Base-by-base conservation (phyloP, 2,329 filamentous ascomycete genomes). In the Hymenoscyphus repandus region DNA sequence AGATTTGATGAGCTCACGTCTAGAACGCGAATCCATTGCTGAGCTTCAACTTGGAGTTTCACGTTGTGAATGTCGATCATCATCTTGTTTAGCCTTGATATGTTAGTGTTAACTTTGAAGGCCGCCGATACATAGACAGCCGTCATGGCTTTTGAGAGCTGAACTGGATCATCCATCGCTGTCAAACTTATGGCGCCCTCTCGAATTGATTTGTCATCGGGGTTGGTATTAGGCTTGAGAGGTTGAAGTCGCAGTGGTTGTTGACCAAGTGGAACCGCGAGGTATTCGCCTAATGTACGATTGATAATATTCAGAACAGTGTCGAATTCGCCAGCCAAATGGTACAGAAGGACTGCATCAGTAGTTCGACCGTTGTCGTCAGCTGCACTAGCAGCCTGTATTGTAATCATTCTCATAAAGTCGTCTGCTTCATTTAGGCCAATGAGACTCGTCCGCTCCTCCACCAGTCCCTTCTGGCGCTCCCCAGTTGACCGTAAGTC, bases 251-350 rank as follows among this genome's bases (percentile, higher is more conserved):
- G 84, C 69, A 91, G 77, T 15, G 86, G 82, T 52, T 90, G 85
- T 61, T 93, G 86, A 47, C 90, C 90, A 61, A 96, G 79, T 62
- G 95, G 90, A 10, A 92, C 78, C 11, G 89, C 86, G 53, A 97
- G 83, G 40, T 90, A 88, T 68, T 97, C 90, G 50, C 91, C 95
- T 33, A 99, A 77, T 3, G 91, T 86, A 36, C 90, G 86, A 69
- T 91, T 96, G 64, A 97, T 82, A 58, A 97, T 92, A 22, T 80
- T 75, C 39, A 96, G 83, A n/a, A 97, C 95, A 48, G 85, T 90
- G 67, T 99, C 90, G 67, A 95, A 97, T 68, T 99, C 91, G 63
- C 90, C 89, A 0, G 93, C 92, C 39, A 99, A 77, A 68, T 99
- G 92, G 68, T 95, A 97, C 46, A 99, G 77, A 45, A 99, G 77